These are phyloP conservation scores for Globisporangium paroecandrum DNA, from an alignment of 352 stramenopile genomes.

Conservation along the genomic window DNA sequence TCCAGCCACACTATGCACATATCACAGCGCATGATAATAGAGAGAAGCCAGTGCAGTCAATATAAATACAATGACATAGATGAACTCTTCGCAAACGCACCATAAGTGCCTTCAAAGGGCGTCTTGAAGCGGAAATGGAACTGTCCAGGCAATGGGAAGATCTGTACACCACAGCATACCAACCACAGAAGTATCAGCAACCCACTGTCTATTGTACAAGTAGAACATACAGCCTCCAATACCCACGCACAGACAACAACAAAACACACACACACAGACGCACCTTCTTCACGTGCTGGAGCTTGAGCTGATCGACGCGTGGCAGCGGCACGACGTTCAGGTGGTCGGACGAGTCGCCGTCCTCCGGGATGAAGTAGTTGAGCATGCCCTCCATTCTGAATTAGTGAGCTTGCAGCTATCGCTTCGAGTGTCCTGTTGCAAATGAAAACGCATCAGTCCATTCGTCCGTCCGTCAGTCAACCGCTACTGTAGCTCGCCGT, in stretches of 20 bases:
- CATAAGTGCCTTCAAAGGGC: conserved; percentile 81
- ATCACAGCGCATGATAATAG: neutral
- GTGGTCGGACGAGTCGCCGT: conserved; percentile 83
- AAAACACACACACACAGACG: neutral
- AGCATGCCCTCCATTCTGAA: conserved; percentile 79
- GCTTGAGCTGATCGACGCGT: conserved; percentile 65
- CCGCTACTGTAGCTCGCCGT: neutral
- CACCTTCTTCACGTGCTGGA: conserved; percentile 82
- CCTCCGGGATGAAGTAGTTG: conserved; percentile 86
- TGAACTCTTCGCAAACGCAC: conserved; percentile 23
- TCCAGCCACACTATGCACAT: conserved; percentile 70
- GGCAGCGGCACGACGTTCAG: conserved; percentile 81
- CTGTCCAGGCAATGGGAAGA: conserved; percentile 69
- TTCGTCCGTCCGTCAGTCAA: neutral
- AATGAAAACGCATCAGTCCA: neutral
- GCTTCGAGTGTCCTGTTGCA: conserved; percentile 7
- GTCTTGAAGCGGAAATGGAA: conserved; percentile 89
- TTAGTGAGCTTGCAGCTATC: neutral
- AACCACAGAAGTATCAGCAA: no score
- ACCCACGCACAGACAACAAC: neutral
- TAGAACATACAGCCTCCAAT: neutral
- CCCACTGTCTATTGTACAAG: no score
- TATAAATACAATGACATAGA: neutral
- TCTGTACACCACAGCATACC: conserved; percentile 27
- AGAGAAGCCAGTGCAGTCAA: neutral